These are phyloP conservation scores for Phlebopus sp. DNA, from an alignment of 1,284 basidiomycete genomes.

Conservation along the genomic window DNA sequence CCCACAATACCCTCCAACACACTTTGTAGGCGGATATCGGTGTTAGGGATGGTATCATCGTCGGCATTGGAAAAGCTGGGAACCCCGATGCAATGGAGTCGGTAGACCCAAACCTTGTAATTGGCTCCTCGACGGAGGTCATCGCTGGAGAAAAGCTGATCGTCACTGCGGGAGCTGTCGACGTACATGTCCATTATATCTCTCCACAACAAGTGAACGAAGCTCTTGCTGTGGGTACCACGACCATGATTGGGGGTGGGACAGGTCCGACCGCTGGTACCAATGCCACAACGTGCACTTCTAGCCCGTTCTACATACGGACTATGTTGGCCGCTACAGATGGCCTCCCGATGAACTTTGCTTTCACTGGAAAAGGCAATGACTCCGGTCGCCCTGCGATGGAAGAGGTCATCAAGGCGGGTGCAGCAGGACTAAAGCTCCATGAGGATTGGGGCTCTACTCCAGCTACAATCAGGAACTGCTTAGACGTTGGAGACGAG, in stretches of 20 bases:
- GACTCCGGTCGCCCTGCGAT: conserved; percentile 75
- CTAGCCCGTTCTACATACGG: conserved; percentile 82
- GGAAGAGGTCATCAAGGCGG: conserved; percentile 84
- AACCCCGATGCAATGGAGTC: conserved; percentile 93
- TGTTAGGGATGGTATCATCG: conserved; percentile 81
- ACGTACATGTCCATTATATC: conserved; percentile 92
- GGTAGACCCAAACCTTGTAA: conserved; percentile 72
- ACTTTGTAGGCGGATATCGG: conserved; percentile 88
- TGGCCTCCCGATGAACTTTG: conserved; percentile 87
- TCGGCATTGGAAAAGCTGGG: conserved; percentile 93
- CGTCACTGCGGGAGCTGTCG: conserved; percentile 90
- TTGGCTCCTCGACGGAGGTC: conserved; percentile 90
- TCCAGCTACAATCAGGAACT: conserved; percentile 79
- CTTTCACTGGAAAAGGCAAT: conserved; percentile 92
- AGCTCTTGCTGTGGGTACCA: conserved; percentile 71
- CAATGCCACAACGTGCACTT: conserved; percentile 91
- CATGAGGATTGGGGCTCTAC: conserved; percentile 99
- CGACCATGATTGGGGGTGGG: conserved; percentile 89
- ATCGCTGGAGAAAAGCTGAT: conserved; percentile 95
- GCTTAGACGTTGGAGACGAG: conserved; percentile 82
- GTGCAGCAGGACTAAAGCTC: conserved; percentile 90
- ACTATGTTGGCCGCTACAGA: conserved; percentile 91
- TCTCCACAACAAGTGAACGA: conserved; percentile 87
- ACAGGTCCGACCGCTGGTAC: conserved; percentile 92
- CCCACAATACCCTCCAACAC: conserved; percentile 1